Evolutionary conservation across 1,284 basidiomycete species (phyloP).

Genomic region (Schizophyllum amplum): DNA sequence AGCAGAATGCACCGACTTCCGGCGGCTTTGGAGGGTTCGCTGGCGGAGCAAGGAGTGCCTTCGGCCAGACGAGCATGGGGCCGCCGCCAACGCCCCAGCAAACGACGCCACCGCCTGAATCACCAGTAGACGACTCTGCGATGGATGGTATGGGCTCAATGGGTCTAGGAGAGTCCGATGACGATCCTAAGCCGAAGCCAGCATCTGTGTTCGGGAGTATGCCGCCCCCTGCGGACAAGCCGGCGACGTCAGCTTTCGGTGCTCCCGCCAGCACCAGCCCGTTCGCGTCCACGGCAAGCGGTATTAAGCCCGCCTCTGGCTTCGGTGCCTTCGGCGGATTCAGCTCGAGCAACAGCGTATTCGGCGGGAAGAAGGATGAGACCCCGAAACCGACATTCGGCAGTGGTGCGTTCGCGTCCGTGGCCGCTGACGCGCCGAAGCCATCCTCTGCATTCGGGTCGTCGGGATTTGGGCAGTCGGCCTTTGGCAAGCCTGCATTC

Average conservation of each 20-base stretch:
- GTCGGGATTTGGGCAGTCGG: constrained; percentile 9
- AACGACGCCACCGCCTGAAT: constrained; percentile 9
- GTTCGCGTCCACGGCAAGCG: constrained; percentile 16
- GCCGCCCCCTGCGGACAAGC: not conserved
- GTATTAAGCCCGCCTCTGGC: constrained; percentile 28
- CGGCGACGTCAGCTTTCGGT: constrained; percentile 12
- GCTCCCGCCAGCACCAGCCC: constrained; percentile 18
- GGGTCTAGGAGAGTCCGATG: not conserved
- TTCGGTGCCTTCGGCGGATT: constrained; percentile 28
- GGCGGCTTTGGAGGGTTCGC: constrained; percentile 12
- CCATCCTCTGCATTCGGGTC: constrained; percentile 2
- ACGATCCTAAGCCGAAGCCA: constrained; percentile 6
- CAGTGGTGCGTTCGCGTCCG: constrained; percentile 4
- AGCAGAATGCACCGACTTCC: constrained; percentile 4
- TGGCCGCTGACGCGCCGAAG: not conserved
- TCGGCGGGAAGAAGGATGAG: constrained; percentile 6
- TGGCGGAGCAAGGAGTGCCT: not conserved
- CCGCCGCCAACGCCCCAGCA: constrained; percentile 6
- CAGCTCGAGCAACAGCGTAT: constrained; percentile 7
- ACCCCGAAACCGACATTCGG: constrained; percentile 7
- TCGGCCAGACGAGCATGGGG: constrained; percentile 7
- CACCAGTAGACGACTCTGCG: constrained; percentile 8
- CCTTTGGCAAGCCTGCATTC: constrained; percentile 4
- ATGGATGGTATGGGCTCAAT: not conserved
- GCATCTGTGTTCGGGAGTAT: constrained; percentile 10